Conservation (phyloP, 768 basidiomycete genomes). For the Candolleomyces efflorescens region DNA sequence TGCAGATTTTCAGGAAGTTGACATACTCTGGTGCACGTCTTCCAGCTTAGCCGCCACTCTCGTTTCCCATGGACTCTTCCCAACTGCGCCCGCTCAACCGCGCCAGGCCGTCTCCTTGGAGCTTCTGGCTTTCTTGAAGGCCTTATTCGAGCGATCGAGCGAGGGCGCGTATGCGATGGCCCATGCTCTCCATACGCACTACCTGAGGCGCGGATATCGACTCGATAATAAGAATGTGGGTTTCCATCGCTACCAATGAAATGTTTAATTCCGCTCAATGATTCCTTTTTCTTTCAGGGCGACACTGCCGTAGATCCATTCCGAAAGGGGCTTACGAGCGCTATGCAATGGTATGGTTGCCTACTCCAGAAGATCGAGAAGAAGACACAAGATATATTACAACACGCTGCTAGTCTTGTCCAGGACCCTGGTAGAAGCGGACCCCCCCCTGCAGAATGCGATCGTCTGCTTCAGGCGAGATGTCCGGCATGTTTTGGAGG, state of each 20-base stretch:
- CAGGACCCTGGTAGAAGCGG: no score
- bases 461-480: slow-evolving; percentile 19
- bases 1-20: no score
- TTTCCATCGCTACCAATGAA: no score
- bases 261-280: not conserved
- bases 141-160: not conserved
- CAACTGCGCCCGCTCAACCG: slow-evolving; percentile 18
- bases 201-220: not conserved
- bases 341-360: slow-evolving; percentile 12
- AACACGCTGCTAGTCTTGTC: not conserved
- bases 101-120: not conserved
- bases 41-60: slow-evolving; percentile 7
- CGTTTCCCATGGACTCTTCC: slow-evolving; percentile 25
- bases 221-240: not conserved
- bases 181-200: not conserved
- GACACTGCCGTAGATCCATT: slow-evolving; percentile 25
- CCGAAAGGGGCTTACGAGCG: slow-evolving; percentile 15
- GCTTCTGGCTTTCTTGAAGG: not conserved
- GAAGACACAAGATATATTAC: not conserved
- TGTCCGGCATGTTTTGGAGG: slow-evolving; percentile 32
- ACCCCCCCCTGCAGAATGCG: slow-evolving; percentile 8
- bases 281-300: slow-evolving; percentile 21
- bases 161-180: not conserved
- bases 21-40: no score
- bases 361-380: slow-evolving; percentile 7